Base-by-base conservation (phyloP, 2,329 filamentous ascomycete genomes). In the Dactylellina haptotyla region DNA sequence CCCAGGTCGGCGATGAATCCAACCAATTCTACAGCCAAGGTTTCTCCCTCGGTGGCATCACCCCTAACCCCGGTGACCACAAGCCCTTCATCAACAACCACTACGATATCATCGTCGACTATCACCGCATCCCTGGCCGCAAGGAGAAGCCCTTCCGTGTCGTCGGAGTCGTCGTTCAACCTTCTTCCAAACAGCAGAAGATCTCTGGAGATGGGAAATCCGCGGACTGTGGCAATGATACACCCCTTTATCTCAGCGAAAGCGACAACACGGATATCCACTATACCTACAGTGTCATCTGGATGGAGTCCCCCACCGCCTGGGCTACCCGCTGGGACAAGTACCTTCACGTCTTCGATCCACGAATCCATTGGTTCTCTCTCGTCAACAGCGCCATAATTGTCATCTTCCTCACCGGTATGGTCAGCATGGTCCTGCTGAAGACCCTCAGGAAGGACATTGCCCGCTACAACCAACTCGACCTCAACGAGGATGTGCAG, bases 271-370 rank as follows among this genome's bases (percentile, higher is more conserved):
- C 86, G 18, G 82, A 85, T 18, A 91, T 97, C 20, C 87, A 88
- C 1, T 99, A 92, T 83, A 97, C 93, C 3, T 99, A 99, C 83
- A 92, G 90, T 76, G 92, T 98, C 12, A 90, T 89, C 81, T 99
- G 95, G 95, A 87, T 86, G 66, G 87, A 88, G 76, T 97, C 93
- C 0, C 80, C 85, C 0, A 98, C 93, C 0, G 91, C 90, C 0
- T 99, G 96, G 89, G 95, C 95, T 26, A 99, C 95, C 10, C 88
- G 95, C 76, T 99, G 95, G 95, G 95, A 99, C 84, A 98, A 97
- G 82, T 98, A 98, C 80, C 86, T 99, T 34, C 94, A 98, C 79
- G 94, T 99, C 28, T 96, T 93, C 79, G 93, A 98, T 81, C 93
- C 95, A 58, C 96, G 95, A 84, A 98, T 99, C 78, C 95, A 99